Evolutionary conservation across 345 rosid species (phyloP).

Genomic region (Pistacia vera): DNA sequence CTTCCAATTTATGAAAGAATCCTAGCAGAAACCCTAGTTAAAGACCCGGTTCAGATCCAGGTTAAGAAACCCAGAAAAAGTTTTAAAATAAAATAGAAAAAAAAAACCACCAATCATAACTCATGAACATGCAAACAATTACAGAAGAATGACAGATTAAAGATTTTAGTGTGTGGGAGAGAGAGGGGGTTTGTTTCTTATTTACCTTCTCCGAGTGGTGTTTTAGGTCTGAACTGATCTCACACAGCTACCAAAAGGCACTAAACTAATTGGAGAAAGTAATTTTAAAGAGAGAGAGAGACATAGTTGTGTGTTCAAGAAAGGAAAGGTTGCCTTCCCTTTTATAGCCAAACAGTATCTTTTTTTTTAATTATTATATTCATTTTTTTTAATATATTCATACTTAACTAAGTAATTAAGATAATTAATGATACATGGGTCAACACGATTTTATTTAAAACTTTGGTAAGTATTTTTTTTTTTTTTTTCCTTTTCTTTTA

Average conservation of each 20-base stretch:
- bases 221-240: conserved; percentile 15
- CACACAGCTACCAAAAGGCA: conserved; percentile 20
- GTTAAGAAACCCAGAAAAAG: conserved; percentile 19
- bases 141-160: background rate
- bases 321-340: no score
- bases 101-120: conserved; percentile 18
- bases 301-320: conserved; percentile 12
- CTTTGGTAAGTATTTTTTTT: background rate
- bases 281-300: background rate
- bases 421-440: no score
- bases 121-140: conserved; percentile 27
- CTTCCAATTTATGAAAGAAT: background rate
- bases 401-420: no score
- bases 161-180: background rate
- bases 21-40: conserved; percentile 38
- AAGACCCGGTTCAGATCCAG: conserved; percentile 37
- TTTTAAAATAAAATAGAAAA: background rate
- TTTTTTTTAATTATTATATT: no score
- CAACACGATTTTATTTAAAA: background rate
- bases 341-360: no score
- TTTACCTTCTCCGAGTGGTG: conserved; percentile 15
- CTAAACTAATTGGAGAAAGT: conserved; percentile 13
- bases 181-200: background rate
- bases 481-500: background rate
- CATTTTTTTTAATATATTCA: no score